phyloP scores from a whole-genome alignment of 2,329 filamentous ascomycete genomes.

The Colletotrichum scovillei region DNA sequence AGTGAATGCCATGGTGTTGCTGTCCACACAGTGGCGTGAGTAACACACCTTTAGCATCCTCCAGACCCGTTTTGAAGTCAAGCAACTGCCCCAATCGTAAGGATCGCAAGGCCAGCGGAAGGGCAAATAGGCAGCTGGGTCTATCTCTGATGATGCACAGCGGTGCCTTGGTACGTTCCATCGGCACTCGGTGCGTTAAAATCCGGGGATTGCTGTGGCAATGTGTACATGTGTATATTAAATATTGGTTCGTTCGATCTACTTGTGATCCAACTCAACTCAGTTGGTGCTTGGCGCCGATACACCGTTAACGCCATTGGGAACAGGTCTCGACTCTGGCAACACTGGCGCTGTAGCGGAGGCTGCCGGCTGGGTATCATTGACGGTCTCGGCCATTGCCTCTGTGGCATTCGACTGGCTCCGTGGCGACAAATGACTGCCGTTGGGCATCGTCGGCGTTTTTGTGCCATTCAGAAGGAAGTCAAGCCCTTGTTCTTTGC shows the following conservation, averaged over 20 bases:
- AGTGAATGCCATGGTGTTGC: not conserved
- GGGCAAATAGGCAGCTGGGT: constrained; percentile 1
- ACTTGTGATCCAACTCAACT: constrained; percentile 23
- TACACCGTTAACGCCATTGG: constrained; percentile 31
- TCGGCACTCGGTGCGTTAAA: not conserved
- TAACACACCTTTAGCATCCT: not conserved
- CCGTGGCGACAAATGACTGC: constrained; percentile 58
- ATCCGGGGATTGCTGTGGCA: constrained; percentile 5
- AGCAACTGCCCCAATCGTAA: not conserved
- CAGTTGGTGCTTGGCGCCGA: constrained; percentile 23
- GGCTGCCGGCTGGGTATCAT: constrained; percentile 17
- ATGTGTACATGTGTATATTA: constrained; percentile 28
- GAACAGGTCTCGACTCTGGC: constrained; percentile 13
- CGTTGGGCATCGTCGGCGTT: constrained; percentile 58
- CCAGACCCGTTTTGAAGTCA: not conserved
- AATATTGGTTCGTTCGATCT: constrained; percentile 25
- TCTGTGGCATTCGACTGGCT: constrained; percentile 44
- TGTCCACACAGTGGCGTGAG: not conserved
- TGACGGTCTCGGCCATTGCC: constrained; percentile 17
- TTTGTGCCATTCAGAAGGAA: constrained; percentile 62
- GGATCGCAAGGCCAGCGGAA: not conserved
- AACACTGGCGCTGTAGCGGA: not conserved
- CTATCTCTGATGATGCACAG: not conserved
- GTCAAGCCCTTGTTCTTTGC: constrained; percentile 66
- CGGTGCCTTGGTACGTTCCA: not conserved